phyloP scores from a whole-genome alignment of 1,284 basidiomycete genomes.

The Papiliotrema fonsecae region DNA sequence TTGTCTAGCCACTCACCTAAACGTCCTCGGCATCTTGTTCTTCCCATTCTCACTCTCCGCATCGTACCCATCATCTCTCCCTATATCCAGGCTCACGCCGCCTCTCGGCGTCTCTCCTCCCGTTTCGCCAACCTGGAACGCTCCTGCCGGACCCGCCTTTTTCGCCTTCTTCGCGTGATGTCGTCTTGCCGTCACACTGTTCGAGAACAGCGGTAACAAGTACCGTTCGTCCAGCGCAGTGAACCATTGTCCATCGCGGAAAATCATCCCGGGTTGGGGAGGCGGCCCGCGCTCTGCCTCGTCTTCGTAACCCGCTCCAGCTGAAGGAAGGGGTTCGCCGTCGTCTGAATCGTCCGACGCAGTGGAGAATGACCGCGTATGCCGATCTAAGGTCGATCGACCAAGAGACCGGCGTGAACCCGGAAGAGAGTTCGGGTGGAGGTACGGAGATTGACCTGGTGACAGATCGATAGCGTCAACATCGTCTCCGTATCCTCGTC shows the following conservation, averaged over 20 bases:
- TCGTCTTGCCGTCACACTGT: conserved; percentile 80
- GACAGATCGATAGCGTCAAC: conserved; percentile 33
- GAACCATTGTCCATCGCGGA: conserved; percentile 80
- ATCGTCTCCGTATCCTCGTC: conserved; percentile 32
- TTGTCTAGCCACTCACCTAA: conserved; percentile 43
- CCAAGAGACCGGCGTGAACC: conserved; percentile 8
- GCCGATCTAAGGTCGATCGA: conserved; percentile 2
- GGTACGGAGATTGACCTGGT: conserved; percentile 23
- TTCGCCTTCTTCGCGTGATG: conserved; percentile 71
- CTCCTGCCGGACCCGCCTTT: conserved; percentile 15
- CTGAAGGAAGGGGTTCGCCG: conserved; percentile 63
- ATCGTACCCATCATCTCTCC: conserved; percentile 27
- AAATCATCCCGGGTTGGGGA: conserved; percentile 45
- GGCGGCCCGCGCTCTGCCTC: conserved; percentile 2
- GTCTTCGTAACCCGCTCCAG: conserved; percentile 11
- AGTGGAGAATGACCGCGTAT: conserved; percentile 40
- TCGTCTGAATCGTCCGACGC: conserved; percentile 60
- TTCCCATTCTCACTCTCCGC: conserved; percentile 47
- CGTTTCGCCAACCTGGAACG: conserved; percentile 27
- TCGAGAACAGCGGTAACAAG: conserved; percentile 88
- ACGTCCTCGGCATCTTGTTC: conserved; percentile 40
- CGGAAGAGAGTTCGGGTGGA: background rate
- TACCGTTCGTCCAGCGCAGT: conserved; percentile 92
- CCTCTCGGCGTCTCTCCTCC: conserved; percentile 25
- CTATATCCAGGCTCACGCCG: conserved; percentile 25